Conservation (phyloP, 495 filamentous ascomycete genomes). For the Aspergillus affinis region DNA sequence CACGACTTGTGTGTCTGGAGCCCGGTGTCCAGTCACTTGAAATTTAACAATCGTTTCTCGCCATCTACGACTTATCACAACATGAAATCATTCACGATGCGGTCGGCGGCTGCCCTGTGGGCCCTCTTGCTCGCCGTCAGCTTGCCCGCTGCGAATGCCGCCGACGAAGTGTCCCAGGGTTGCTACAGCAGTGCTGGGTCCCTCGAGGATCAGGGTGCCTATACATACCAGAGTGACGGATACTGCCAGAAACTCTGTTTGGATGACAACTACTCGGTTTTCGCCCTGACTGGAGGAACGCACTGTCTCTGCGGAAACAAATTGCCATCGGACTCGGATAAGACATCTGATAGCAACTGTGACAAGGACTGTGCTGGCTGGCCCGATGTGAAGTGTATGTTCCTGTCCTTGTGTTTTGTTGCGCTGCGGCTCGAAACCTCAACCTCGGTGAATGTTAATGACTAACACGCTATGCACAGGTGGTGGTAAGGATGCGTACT, state of each 20-base stretch:
- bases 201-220: constrained; percentile 37
- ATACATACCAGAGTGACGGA: constrained; percentile 48
- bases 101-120: constrained; percentile 28
- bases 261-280: constrained; percentile 33
- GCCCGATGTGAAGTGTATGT: constrained; percentile 48
- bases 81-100: constrained; percentile 34
- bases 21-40: constrained; percentile 14
- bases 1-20: constrained; percentile 27
- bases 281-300: constrained; percentile 41
- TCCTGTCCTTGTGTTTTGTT: background rate
- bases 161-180: constrained; percentile 30
- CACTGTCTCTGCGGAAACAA: constrained; percentile 50
- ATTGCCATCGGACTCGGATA: constrained; percentile 39
- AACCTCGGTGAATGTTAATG: background rate
- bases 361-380: constrained; percentile 43
- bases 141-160: constrained; percentile 20
- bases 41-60: constrained; percentile 4
- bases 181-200: constrained; percentile 29
- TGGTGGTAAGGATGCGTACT: constrained; percentile 43
- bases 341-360: constrained; percentile 40
- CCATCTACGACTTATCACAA: constrained; percentile 17
- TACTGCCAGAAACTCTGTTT: constrained; percentile 46
- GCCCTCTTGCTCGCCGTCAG: constrained; percentile 29
- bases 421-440: no score
- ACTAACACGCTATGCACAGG: constrained; percentile 31